phyloP scores from a whole-genome alignment of 148 eudicot genomes.

The Cornus florida region DNA sequence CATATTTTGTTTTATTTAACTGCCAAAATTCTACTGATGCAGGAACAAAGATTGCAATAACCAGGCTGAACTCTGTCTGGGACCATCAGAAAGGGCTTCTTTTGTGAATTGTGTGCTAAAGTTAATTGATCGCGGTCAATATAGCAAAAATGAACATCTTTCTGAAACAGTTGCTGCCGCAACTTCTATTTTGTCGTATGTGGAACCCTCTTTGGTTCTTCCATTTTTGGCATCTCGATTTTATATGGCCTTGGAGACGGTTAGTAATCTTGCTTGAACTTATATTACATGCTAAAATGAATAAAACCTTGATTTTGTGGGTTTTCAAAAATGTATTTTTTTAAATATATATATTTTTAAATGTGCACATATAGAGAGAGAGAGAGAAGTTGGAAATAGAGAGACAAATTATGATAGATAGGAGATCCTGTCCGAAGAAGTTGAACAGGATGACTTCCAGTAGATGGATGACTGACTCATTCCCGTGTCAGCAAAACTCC shows the following conservation, averaged over 20 bases:
- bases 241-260: slow-evolving; percentile 98
- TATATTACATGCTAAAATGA: background rate
- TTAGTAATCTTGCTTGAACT: slow-evolving; percentile 32
- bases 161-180: slow-evolving; percentile 95
- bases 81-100: slow-evolving; percentile 65
- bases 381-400: background rate
- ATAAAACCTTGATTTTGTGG: background rate
- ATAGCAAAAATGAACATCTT: slow-evolving; percentile 86
- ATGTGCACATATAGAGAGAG: background rate
- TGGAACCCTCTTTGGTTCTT: slow-evolving; percentile 91
- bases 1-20: slow-evolving; percentile 6
- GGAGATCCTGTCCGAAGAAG: too few relatives aligned
- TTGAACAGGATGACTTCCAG: too few relatives aligned
- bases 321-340: background rate
- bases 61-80: slow-evolving; percentile 50
- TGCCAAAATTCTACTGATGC: slow-evolving; percentile 25
- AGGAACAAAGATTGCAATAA: slow-evolving; percentile 45
- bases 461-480: too few relatives aligned
- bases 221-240: slow-evolving; percentile 89
- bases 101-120: slow-evolving; percentile 72
- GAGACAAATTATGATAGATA: background rate
- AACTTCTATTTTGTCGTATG: slow-evolving; percentile 85
- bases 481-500: too few relatives aligned
- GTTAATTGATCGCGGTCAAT: slow-evolving; percentile 96
- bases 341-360: background rate